A percentile compares a stretch with the other conserved stretches of the same genome.
Evolutionary conservation across 225 moss, liverwort and hornwort genomes (phyloP).

Genomic region (Pseudoscleropodium purum): DNA sequence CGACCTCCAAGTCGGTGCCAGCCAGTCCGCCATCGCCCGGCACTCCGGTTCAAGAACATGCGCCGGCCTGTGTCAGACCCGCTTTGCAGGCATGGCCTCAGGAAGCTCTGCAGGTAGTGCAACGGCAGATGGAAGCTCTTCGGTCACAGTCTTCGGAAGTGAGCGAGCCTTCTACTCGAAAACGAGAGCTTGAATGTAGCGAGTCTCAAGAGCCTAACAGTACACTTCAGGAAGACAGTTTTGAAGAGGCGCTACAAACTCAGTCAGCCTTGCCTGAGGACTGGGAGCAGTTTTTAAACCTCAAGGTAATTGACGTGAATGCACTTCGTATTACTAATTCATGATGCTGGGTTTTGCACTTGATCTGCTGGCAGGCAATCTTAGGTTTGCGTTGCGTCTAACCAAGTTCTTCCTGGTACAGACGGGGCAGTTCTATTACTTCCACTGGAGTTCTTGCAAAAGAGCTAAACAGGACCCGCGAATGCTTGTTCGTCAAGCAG

Average conservation of each 20-base stretch:
- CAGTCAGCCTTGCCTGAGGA: constrained; percentile 42
- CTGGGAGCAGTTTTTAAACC: constrained; percentile 51
- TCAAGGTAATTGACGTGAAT: constrained; percentile 16
- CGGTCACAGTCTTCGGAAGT: constrained; percentile 26
- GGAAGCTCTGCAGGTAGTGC: constrained; percentile 43
- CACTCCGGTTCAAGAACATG: constrained; percentile 18
- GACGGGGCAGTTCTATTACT: constrained; percentile 52
- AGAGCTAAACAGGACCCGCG: constrained; percentile 44
- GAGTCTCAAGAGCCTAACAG: background rate
- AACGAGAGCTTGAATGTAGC: constrained; percentile 20
- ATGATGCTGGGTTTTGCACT: background rate
- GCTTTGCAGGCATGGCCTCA: constrained; percentile 40
- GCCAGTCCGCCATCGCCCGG: constrained; percentile 38
- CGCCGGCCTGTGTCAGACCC: constrained; percentile 24
- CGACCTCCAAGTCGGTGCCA: constrained; percentile 5
- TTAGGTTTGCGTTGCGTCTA: background rate
- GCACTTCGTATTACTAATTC: background rate
- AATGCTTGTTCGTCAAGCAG: constrained; percentile 31
- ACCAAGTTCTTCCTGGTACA: background rate
- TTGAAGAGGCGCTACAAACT: constrained; percentile 34
- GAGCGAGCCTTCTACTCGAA: constrained; percentile 1
- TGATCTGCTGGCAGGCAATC: background rate
- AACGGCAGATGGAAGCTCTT: constrained; percentile 39
- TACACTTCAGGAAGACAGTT: background rate
- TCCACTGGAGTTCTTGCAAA: constrained; percentile 52